Base-by-base conservation (phyloP, 2,329 filamentous ascomycete species). In the Monosporascus cannonballus region DNA sequence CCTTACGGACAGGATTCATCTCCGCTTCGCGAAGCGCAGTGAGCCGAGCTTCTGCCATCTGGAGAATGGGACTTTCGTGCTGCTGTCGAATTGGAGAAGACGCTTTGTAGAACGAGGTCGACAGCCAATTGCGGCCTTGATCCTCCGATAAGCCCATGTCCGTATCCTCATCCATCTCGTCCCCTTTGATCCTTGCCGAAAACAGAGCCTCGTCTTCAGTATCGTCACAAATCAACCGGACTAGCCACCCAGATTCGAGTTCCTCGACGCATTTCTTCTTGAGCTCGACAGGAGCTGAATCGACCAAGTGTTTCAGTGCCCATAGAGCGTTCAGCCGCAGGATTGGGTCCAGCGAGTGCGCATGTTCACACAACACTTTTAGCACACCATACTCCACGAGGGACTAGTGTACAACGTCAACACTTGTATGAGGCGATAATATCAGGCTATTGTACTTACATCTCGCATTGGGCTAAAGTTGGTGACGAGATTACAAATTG, bases 391-490 rank as follows among this genome's bases (percentile, higher is more conserved):
- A 81, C 48, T 88, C 83, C 6, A 88, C 78, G 36, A 96, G 83
- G 44, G 85, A 77, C 84, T 93, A 60, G 25, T 4, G 47, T 38
- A 39, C 49, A 9, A 36, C 44, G 52, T 60, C 53, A 57, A 47
- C 18, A 49, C 42, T n/a, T 9, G 45, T 39, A 41, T 47, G n/a
- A 50, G 47, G 49, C 7, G 22, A 44, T 67, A 67, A 62, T 46
- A 30, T 17, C 14, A 46, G 41, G 46, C 49, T 34, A 55, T 55
- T 56, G 54, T 49, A 76, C 85, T 75, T 69, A 93, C 90, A 67
- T 90, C 85, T 69, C 90, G 86, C 83, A 96, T 91, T 1, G 94
- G 92, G 65, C 92, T 96, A 61, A 95, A 89, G 57, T 96, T 90
- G 47, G 91, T 77, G 6, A 96, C 81, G 48, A 99, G 71, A 67